Conservation (phyloP, 805 yeast genomes). For the Naumovozyma baii region DNA sequence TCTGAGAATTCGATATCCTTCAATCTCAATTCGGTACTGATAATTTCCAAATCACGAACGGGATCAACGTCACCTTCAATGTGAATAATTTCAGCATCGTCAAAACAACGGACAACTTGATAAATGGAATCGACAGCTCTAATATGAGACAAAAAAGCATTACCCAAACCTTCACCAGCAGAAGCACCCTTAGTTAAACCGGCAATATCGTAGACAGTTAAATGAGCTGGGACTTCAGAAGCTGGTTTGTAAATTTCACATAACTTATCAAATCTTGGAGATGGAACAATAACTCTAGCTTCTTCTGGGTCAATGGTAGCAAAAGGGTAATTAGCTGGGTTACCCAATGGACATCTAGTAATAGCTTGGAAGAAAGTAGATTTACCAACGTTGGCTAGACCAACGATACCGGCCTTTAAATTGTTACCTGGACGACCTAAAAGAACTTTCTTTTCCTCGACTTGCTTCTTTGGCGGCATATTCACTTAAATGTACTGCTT, state of each 20-base stretch:
- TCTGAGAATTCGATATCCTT: slow-evolving; percentile 93
- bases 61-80: slow-evolving; percentile 96
- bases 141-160: slow-evolving; percentile 91
- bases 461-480: slow-evolving; percentile 35
- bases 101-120: slow-evolving; percentile 96
- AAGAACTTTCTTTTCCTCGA: slow-evolving; percentile 53
- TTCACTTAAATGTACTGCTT: background rate
- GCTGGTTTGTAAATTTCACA: slow-evolving; percentile 71
- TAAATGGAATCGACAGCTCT: slow-evolving; percentile 96
- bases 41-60: slow-evolving; percentile 85
- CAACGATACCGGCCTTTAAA: slow-evolving; percentile 57
- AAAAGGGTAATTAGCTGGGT: slow-evolving; percentile 74
- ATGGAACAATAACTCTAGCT: slow-evolving; percentile 91
- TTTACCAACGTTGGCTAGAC: slow-evolving; percentile 73
- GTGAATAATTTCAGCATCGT: slow-evolving; percentile 95
- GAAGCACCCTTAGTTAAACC: slow-evolving; percentile 96
- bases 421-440: slow-evolving; percentile 75
- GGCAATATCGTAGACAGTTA: slow-evolving; percentile 93
- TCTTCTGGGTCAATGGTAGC: slow-evolving; percentile 95
- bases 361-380: slow-evolving; percentile 75
- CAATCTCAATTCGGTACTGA: slow-evolving; percentile 82
- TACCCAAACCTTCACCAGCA: slow-evolving; percentile 95
- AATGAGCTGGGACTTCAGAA: slow-evolving; percentile 79
- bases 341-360: slow-evolving; percentile 58
- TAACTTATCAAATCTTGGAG: slow-evolving; percentile 73